These are phyloP conservation scores for Candida gigantensis DNA, from an alignment of 1,139 yeast genomes.

Conservation along the genomic window DNA sequence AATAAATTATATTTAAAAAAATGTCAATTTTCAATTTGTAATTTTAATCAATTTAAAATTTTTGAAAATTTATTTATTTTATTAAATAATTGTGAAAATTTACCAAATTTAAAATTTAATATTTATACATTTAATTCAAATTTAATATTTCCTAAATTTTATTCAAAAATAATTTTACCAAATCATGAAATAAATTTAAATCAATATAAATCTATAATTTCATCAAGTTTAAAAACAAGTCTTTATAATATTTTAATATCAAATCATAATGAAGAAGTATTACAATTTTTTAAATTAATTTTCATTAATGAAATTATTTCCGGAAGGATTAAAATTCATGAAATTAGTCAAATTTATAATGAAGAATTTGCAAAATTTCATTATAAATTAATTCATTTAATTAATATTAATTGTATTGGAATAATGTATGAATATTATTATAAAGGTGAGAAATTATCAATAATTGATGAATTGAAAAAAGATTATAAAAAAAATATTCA, in stretches of 20 bases:
- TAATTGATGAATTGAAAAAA: neutral
- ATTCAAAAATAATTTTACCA: conserved; percentile 14
- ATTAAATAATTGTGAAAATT: conserved; percentile 13
- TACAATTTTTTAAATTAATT: conserved; percentile 9
- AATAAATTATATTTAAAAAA: conserved; percentile 10
- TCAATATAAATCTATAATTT: conserved; percentile 2
- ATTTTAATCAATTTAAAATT: conserved; percentile 15
- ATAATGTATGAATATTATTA: conserved; percentile 8
- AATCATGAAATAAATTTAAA: neutral
- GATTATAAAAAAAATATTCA: neutral
- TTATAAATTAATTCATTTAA: conserved; percentile 5
- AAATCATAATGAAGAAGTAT: neutral
- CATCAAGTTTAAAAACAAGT: conserved; percentile 3
- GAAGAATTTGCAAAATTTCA: conserved; percentile 7
- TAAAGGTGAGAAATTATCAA: neutral
- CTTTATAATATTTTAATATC: neutral
- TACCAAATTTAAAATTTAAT: conserved; percentile 14
- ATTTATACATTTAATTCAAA: conserved; percentile 26
- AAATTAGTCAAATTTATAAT: conserved; percentile 13
- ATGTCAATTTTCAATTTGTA: conserved; percentile 16
- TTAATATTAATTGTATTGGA: conserved; percentile 12
- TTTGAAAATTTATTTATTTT: conserved; percentile 25
- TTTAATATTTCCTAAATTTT: conserved; percentile 28
- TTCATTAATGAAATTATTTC: conserved; percentile 8
- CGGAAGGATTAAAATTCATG: conserved; percentile 9